These are phyloP conservation scores for Neocucurbitaria cava DNA, from an alignment of 2,329 filamentous ascomycete species.

Conservation along the genomic window DNA sequence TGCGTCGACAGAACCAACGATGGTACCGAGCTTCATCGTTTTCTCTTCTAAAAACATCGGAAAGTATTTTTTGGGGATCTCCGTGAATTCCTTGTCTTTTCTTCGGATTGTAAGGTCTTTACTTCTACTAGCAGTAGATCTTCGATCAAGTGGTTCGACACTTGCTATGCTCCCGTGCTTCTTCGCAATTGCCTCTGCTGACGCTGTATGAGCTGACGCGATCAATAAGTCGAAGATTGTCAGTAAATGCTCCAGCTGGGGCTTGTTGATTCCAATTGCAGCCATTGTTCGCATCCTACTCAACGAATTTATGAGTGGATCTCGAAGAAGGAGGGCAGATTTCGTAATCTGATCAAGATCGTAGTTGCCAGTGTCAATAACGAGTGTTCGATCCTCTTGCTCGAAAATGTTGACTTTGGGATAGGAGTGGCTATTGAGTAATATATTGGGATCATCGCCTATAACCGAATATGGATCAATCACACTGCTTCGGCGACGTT, in stretches of 20 bases:
- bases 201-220: not conserved
- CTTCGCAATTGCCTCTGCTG: not conserved
- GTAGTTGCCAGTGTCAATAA: not conserved
- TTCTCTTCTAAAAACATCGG: not conserved
- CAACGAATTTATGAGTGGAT: not conserved
- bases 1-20: not conserved
- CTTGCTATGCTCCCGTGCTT: not conserved
- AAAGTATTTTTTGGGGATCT: not conserved
- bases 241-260: not conserved
- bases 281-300: not conserved
- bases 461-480: not conserved
- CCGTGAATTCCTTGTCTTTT: not conserved
- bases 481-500: not conserved
- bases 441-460: not conserved
- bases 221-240: not conserved
- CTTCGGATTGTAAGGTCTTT: not conserved
- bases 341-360: not conserved
- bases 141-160: not conserved
- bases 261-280: not conserved
- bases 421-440: not conserved
- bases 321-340: not conserved
- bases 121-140: not conserved
- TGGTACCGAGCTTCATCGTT: not conserved
- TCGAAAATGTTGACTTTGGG: not conserved
- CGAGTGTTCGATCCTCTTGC: not conserved